Percentiles rank a stretch among this genome's conserved stretches.
These are phyloP conservation scores for Solanum virginianum DNA, from an alignment of 257 asterid genomes.

Conservation along the genomic window DNA sequence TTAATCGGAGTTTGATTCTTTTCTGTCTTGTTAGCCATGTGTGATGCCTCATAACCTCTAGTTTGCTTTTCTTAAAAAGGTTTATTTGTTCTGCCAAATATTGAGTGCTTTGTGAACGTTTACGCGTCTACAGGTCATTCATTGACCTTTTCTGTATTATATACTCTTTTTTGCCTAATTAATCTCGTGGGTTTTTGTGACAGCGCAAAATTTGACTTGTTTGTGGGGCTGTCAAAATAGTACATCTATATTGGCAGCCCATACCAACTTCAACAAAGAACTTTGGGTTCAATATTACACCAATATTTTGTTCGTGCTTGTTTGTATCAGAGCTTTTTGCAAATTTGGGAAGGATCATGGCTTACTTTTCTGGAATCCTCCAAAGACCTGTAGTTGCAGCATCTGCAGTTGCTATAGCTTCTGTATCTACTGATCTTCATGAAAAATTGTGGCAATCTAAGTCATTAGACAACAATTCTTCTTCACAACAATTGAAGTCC, in stretches of 20 bases:
- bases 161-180: background rate
- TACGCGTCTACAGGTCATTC: too few relatives aligned
- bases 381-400: conserved; percentile 85
- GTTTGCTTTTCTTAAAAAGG: too few relatives aligned
- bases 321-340: background rate
- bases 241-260: conserved; percentile 22
- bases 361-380: conserved; percentile 54
- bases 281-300: background rate
- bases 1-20: too few relatives aligned
- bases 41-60: too few relatives aligned
- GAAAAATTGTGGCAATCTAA: conserved; percentile 37
- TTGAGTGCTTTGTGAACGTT: too few relatives aligned
- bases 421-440: conserved; percentile 65
- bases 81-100: too few relatives aligned
- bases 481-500: conserved; percentile 35
- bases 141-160: background rate
- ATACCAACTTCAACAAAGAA: background rate
- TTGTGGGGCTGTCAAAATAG: conserved; percentile 25
- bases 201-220: background rate
- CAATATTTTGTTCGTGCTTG: background rate
- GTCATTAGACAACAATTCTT: conserved; percentile 23
- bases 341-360: conserved; percentile 28
- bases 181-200: background rate
- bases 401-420: conserved; percentile 69
- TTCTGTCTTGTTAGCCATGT: too few relatives aligned